Percentiles rank a stretch among this genome's conserved stretches.
Conservation (phyloP, 2,329 filamentous ascomycete genomes). For the Rutstroemia sp. region DNA sequence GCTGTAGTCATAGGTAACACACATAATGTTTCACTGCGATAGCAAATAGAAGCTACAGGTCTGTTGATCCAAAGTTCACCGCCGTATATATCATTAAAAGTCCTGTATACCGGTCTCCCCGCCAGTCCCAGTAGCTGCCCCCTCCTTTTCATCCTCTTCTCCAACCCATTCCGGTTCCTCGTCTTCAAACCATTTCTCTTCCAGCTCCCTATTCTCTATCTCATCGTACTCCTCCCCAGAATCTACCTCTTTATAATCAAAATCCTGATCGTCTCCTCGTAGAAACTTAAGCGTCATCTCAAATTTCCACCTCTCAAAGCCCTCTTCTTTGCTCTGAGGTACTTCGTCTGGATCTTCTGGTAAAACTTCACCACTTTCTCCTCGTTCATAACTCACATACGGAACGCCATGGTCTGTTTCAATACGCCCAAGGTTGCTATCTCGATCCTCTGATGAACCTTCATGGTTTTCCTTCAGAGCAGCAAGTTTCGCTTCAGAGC, state of each 20-base stretch:
- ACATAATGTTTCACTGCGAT: too few species aligned
- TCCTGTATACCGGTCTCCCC: slow-evolving; percentile 31
- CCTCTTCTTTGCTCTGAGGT: slow-evolving; percentile 28
- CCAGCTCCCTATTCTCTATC: slow-evolving; percentile 27
- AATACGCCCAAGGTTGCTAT: not conserved
- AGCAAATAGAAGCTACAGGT: too few species aligned
- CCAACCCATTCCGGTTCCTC: slow-evolving; percentile 29
- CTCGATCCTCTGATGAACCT: slow-evolving; percentile 2
- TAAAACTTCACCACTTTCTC: slow-evolving; percentile 23
- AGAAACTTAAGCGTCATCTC: slow-evolving; percentile 30
- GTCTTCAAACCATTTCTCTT: slow-evolving; percentile 31
- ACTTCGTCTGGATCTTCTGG: slow-evolving; percentile 28
- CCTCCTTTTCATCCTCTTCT: slow-evolving; percentile 15
- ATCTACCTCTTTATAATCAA: slow-evolving; percentile 29
- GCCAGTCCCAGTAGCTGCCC: slow-evolving; percentile 8
- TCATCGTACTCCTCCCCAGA: slow-evolving; percentile 28
- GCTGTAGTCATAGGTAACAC: too few species aligned
- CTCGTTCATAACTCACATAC: slow-evolving; percentile 23
- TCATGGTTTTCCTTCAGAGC: slow-evolving; percentile 16
- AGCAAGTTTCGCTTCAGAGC: slow-evolving; percentile 30
- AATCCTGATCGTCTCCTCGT: slow-evolving; percentile 30
- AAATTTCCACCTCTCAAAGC: slow-evolving; percentile 29
- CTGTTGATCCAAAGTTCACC: not conserved
- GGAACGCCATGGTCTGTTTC: slow-evolving; percentile 11
- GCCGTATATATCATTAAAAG: slow-evolving; percentile 21